Conservation (phyloP, 192 early-diverging fungal genomes). For the Coemansia sp. region DNA sequence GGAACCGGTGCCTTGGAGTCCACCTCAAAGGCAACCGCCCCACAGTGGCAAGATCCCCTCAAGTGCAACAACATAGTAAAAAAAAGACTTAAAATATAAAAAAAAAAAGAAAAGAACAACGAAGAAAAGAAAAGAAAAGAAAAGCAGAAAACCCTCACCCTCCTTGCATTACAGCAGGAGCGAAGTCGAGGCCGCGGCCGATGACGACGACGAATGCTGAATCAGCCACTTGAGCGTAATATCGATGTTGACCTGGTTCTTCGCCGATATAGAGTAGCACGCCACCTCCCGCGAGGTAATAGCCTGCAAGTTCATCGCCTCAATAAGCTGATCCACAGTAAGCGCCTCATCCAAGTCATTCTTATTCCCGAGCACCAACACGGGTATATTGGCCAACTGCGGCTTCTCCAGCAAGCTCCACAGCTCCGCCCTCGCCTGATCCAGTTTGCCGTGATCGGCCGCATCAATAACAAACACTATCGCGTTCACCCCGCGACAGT, state of each 20-base stretch:
- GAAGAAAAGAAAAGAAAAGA: not conserved
- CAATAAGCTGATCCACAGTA: conserved; percentile 84
- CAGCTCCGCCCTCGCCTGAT: conserved; percentile 88
- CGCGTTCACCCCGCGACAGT: conserved; percentile 90
- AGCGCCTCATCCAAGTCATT: conserved; percentile 92
- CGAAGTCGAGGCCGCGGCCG: conserved; percentile 9
- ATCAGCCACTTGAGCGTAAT: conserved; percentile 96
- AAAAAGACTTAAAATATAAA: not conserved
- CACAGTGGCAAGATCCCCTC: conserved; percentile 65
- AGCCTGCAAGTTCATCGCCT: conserved; percentile 83
- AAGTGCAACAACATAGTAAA: conserved; percentile 42
- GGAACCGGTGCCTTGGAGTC: conserved; percentile 55
- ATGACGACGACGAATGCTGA: conserved; percentile 61
- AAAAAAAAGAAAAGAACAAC: conserved; percentile 4
- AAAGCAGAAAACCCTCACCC: not conserved
- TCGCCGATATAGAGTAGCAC: conserved; percentile 98
- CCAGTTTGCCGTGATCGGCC: conserved; percentile 91
- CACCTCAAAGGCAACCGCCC: conserved; percentile 55
- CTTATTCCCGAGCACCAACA: conserved; percentile 98
- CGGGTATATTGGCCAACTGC: conserved; percentile 87
- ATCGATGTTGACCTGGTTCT: conserved; percentile 97
- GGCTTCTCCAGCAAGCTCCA: conserved; percentile 90
- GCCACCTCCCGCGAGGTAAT: conserved; percentile 93
- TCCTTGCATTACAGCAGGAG: not conserved
- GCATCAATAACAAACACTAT: conserved; percentile 99